Evolutionary conservation across 306 rosid genomes (phyloP).

Genomic region (Sophora flavescens): DNA sequence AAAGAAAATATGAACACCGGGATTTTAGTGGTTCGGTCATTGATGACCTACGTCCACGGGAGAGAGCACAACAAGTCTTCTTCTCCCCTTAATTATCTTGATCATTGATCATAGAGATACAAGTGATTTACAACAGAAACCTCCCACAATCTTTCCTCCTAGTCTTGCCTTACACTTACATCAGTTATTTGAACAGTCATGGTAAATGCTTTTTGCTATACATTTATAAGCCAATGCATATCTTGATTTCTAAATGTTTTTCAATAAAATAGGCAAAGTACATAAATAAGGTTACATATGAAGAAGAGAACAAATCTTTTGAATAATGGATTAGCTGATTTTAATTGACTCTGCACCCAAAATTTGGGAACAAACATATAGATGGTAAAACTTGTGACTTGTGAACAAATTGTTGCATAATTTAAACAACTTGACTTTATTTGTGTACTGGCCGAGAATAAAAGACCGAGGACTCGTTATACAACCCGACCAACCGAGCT

Average conservation of each 20-base stretch:
- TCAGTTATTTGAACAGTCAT: background rate
- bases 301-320: background rate
- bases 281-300: background rate
- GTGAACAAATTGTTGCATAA: conserved; percentile 7
- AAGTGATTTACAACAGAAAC: too few species aligned
- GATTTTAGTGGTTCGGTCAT: too few species aligned
- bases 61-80: too few species aligned
- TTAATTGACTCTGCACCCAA: background rate
- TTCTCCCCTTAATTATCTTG: too few species aligned
- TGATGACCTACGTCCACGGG: too few species aligned
- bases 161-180: too few species aligned
- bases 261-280: conserved; percentile 1
- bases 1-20: too few species aligned
- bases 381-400: background rate
- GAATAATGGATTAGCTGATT: background rate
- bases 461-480: too few species aligned
- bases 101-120: too few species aligned
- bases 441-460: too few species aligned
- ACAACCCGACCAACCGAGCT: too few species aligned
- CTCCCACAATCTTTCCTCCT: too few species aligned
- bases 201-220: background rate
- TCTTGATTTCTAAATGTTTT: background rate
- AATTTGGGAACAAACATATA: background rate
- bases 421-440: conserved; percentile 8
- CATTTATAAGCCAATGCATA: background rate